Base-by-base conservation (phyloP, 495 filamentous ascomycete species). In the Apiosordaria backusii region DNA sequence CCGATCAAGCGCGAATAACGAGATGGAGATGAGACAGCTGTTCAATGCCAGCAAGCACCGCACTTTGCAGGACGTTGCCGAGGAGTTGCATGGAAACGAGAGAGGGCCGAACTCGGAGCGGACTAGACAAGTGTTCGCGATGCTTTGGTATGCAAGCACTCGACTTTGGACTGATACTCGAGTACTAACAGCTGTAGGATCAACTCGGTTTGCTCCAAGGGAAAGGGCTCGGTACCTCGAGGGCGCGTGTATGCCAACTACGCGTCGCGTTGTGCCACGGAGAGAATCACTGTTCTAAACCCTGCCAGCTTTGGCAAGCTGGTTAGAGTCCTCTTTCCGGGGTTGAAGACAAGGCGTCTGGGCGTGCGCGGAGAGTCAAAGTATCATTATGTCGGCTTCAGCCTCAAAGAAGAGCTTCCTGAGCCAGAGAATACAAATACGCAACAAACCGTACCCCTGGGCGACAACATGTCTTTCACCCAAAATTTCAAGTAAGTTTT, bases 281-380 rank as follows among this genome's bases (percentile, higher is more conserved):
- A 99, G 70, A 86, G 92, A 72, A 95, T 99, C 54, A 92, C 92
- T 4, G 91, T 96, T 4, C 71, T 99, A 63, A 99, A 99, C 70
- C 93, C 96, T 29, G 95, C 95, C 5, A 97, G 93, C 5, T 99
- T 99, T 79, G 95, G 95, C 35, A 99, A 99, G 75, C 86, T 98
- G 25, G 95, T 99, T 25, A 86, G 96, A 13, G 93, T 98, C 27
- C 91, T 98, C 50, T 99, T 97, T 68, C 94, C 93, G 1, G 93
- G 92, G 55, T 87, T 99, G 19, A 93, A 96, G 74, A 98, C 95
- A 13, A 86, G 95, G 50, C 84, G 95, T 60, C 83, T 99, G 15
- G 95, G 95, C 55, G 92, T 98, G 52, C 88, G 95, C 22, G 96
- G 96, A 53, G 93, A 97, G 78, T 98, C 96, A 4, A 99, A 99